Percentiles rank a stretch among this genome's conserved stretches.
These are phyloP conservation scores for Eremomyces bilateralis DNA, from an alignment of 495 filamentous ascomycete genomes.

Conservation along the genomic window DNA sequence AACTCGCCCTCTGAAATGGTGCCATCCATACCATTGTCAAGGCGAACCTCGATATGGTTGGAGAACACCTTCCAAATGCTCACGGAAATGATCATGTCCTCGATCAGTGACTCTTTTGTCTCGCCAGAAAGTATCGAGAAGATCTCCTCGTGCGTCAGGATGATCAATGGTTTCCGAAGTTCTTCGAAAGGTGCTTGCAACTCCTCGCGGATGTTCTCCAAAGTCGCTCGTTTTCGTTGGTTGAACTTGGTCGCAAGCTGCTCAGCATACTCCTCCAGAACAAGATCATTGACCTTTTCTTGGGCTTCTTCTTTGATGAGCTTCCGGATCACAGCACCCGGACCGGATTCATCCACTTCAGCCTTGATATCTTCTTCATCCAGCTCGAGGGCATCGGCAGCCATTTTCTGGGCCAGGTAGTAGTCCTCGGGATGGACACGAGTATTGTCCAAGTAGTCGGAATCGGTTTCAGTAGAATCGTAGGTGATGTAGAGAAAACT, in stretches of 20 bases:
- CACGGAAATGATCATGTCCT: slow-evolving; percentile 81
- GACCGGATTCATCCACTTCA: slow-evolving; percentile 69
- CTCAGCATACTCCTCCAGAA: slow-evolving; percentile 90
- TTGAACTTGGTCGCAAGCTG: slow-evolving; percentile 83
- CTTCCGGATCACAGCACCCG: slow-evolving; percentile 75
- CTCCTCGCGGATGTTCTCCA: slow-evolving; percentile 91
- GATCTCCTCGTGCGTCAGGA: slow-evolving; percentile 55
- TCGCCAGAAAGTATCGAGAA: slow-evolving; percentile 97
- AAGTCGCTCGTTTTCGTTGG: slow-evolving; percentile 83
- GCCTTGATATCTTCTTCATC: slow-evolving; percentile 97
- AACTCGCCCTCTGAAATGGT: slow-evolving; percentile 54
- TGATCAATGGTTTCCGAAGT: slow-evolving; percentile 56
- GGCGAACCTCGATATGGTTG: slow-evolving; percentile 76
- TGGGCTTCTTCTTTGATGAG: slow-evolving; percentile 77
- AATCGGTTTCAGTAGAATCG: slow-evolving; percentile 50
- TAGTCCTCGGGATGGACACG: slow-evolving; percentile 96
- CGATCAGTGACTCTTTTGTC: slow-evolving; percentile 55
- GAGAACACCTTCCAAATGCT: slow-evolving; percentile 71
- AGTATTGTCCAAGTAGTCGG: slow-evolving; percentile 89
- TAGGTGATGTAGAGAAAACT: slow-evolving; percentile 84
- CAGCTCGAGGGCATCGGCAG: slow-evolving; percentile 82
- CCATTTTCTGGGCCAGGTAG: slow-evolving; percentile 91
- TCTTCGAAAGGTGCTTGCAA: slow-evolving; percentile 86
- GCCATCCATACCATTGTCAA: slow-evolving; percentile 87
- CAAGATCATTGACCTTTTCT: slow-evolving; percentile 88